These are phyloP conservation scores for Salmacisia buchloeana DNA, from an alignment of 1,284 basidiomycete genomes.

Conservation along the genomic window DNA sequence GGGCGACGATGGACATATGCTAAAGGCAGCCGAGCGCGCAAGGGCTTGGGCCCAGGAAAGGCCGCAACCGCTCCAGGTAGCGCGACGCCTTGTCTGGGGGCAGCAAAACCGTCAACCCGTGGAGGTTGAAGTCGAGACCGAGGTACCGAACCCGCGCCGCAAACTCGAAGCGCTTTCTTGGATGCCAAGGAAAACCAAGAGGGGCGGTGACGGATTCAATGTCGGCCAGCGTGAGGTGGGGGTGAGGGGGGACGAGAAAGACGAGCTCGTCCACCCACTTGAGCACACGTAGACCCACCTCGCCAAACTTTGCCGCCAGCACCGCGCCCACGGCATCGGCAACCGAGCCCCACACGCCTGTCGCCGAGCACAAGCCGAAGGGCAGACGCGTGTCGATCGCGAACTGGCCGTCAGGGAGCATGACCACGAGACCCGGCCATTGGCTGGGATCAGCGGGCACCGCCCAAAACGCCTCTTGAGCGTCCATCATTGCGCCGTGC, in stretches of 20 bases:
- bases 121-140: neutral
- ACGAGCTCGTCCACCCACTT: neutral
- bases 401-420: neutral
- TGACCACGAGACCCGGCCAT: neutral
- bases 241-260: neutral
- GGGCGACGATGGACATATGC: neutral
- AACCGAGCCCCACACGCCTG: neutral
- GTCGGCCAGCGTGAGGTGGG: neutral
- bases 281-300: neutral
- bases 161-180: neutral
- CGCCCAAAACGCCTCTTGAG: neutral
- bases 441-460: neutral
- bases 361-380: neutral
- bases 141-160: neutral
- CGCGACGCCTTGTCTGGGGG: neutral
- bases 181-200: neutral
- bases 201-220: neutral
- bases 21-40: neutral
- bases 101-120: neutral
- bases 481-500: neutral
- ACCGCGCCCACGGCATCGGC: neutral
- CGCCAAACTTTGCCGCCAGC: neutral
- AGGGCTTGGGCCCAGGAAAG: neutral
- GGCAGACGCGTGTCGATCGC: neutral
- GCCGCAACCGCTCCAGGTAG: neutral